phyloP scores from a whole-genome alignment of 129 eudicot genomes.

The Flaveria robusta region DNA sequence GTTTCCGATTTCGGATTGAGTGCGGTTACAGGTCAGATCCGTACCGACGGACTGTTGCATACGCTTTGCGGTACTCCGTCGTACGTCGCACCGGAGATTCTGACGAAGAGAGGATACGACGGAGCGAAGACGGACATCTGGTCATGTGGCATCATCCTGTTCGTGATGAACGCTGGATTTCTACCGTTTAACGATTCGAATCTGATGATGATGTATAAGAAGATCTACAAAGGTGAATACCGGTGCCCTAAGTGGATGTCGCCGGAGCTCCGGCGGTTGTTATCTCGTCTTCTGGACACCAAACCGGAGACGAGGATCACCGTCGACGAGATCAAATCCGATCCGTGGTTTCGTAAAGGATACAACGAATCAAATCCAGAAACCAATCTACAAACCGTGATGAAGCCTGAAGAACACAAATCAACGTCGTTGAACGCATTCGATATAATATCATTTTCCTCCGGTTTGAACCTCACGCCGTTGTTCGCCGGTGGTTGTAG shows the following conservation, averaged over 20 bases:
- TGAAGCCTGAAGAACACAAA: slow-evolving; percentile 24
- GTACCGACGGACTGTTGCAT: slow-evolving; percentile 60
- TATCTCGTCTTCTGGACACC: slow-evolving; percentile 63
- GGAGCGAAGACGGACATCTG: slow-evolving; percentile 71
- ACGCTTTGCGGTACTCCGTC: slow-evolving; percentile 92
- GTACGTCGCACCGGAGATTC: slow-evolving; percentile 86
- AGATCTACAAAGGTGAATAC: slow-evolving; percentile 79
- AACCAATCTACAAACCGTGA: slow-evolving; percentile 10
- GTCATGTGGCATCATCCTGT: slow-evolving; percentile 80
- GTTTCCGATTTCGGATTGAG: slow-evolving; percentile 84
- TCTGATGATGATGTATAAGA: slow-evolving; percentile 72
- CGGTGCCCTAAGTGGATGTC: slow-evolving; percentile 79
- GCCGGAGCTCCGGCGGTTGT: slow-evolving; percentile 54
- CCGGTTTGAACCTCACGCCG: slow-evolving; percentile 61
- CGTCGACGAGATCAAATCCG: slow-evolving; percentile 51
- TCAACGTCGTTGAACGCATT: slow-evolving; percentile 61
- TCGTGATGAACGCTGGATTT: slow-evolving; percentile 62
- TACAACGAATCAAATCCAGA: slow-evolving; percentile 32
- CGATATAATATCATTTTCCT: slow-evolving; percentile 67
- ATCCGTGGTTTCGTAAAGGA: slow-evolving; percentile 77
- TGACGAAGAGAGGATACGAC: slow-evolving; percentile 67
- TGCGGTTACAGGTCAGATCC: slow-evolving; percentile 53
- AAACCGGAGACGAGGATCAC: slow-evolving; percentile 71
- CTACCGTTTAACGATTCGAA: slow-evolving; percentile 82
- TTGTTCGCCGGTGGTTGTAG: slow-evolving; percentile 43